Percentiles rank a stretch among this genome's conserved stretches.
These are phyloP conservation scores for Mucor saturninus DNA, from an alignment of 371 early-diverging fungal species.

Conservation along the genomic window DNA sequence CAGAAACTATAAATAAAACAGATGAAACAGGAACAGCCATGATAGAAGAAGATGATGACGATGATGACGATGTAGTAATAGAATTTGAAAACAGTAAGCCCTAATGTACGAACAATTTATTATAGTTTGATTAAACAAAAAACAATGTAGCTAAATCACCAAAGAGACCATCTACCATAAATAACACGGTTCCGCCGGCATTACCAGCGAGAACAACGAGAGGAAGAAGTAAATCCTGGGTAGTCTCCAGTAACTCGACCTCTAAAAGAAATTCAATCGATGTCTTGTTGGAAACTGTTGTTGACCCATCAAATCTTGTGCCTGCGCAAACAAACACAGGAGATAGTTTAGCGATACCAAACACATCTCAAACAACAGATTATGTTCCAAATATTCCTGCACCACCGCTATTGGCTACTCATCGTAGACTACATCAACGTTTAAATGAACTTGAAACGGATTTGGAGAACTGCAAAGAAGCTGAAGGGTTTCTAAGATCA, in stretches of 20 bases:
- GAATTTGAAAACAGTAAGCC: constrained; percentile 21
- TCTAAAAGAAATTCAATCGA: constrained; percentile 10
- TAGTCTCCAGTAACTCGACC: constrained; percentile 1
- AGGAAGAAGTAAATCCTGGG: constrained; percentile 19
- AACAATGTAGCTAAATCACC: not conserved
- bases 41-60: constrained; percentile 30
- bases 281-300: constrained; percentile 29
- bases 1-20: not conserved
- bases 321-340: constrained; percentile 37
- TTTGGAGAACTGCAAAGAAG: not conserved
- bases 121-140: too few species aligned
- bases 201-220: not conserved
- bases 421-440: constrained; percentile 35
- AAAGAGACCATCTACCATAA: constrained; percentile 4
- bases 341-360: constrained; percentile 33
- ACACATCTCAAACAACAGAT: constrained; percentile 13
- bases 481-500: constrained; percentile 1
- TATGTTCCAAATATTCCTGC: constrained; percentile 52
- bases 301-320: constrained; percentile 33
- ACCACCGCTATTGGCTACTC: constrained; percentile 48
- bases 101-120: not conserved
- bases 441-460: constrained; percentile 21
- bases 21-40: constrained; percentile 26
- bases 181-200: not conserved
- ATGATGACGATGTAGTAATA: constrained; percentile 37